Evolutionary conservation across 2,329 filamentous ascomycete species (phyloP).

Genomic region (Rachicladosporium sp.): DNA sequence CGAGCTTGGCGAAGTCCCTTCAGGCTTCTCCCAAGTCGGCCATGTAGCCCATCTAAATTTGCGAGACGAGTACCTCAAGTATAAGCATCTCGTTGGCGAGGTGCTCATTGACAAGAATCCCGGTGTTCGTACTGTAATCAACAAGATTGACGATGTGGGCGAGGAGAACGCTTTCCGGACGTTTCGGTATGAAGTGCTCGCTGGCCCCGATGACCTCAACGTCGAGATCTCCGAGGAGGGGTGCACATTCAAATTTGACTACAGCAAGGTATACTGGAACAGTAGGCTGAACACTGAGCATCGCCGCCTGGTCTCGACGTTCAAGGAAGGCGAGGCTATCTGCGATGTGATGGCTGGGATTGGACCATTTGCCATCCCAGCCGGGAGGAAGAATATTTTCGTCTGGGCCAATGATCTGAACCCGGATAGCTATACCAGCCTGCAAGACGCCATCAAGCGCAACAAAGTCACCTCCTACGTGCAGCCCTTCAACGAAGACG

Average conservation of each 20-base stretch:
- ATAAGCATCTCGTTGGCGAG: slow-evolving; percentile 74
- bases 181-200: slow-evolving; percentile 82
- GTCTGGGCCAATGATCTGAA: slow-evolving; percentile 98
- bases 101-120: slow-evolving; percentile 85
- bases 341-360: slow-evolving; percentile 97
- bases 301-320: slow-evolving; percentile 62
- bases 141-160: slow-evolving; percentile 85
- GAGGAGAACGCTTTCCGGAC: slow-evolving; percentile 77
- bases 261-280: slow-evolving; percentile 97
- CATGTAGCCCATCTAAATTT: slow-evolving; percentile 93
- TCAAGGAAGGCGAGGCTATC: slow-evolving; percentile 75
- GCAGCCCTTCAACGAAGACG: slow-evolving; percentile 68
- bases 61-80: slow-evolving; percentile 66
- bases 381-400: slow-evolving; percentile 79
- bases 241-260: slow-evolving; percentile 87
- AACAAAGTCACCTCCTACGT: slow-evolving; percentile 75
- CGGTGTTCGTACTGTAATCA: slow-evolving; percentile 75
- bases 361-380: slow-evolving; percentile 85
- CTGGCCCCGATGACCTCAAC: slow-evolving; percentile 67
- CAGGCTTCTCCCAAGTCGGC: slow-evolving; percentile 77
- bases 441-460: slow-evolving; percentile 54
- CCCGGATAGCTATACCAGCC: slow-evolving; percentile 66
- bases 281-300: slow-evolving; percentile 83
- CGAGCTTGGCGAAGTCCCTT: slow-evolving; percentile 66
- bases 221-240: slow-evolving; percentile 72